These are phyloP conservation scores for Alternaria hordeiaustralica DNA, from an alignment of 2,329 filamentous ascomycete genomes.

Conservation along the genomic window DNA sequence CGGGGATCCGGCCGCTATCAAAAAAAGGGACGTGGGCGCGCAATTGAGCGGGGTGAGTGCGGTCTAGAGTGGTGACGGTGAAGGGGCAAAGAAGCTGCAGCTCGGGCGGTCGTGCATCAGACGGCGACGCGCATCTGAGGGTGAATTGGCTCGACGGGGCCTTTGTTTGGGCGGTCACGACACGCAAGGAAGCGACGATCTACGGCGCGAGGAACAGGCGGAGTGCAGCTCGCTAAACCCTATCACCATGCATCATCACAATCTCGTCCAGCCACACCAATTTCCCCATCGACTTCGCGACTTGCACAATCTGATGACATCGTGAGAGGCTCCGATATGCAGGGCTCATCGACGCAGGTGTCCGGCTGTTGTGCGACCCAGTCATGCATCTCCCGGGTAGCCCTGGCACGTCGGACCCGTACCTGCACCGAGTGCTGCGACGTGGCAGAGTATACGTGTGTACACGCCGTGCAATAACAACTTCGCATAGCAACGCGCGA, in stretches of 20 bases:
- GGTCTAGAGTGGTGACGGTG: neutral
- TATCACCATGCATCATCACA: slow-evolving; percentile 22
- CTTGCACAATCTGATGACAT: neutral
- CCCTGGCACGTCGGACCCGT: neutral
- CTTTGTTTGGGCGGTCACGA: slow-evolving; percentile 19
- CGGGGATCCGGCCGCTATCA: slow-evolving; percentile 10
- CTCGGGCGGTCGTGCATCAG: slow-evolving; percentile 9
- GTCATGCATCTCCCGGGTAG: slow-evolving; percentile 3
- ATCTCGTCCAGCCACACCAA: slow-evolving; percentile 11
- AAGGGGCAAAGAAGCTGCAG: slow-evolving; percentile 11
- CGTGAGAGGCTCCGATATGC: neutral
- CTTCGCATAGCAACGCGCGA: neutral
- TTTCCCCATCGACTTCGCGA: neutral
- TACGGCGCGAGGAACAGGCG: slow-evolving; percentile 21
- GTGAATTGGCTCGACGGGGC: slow-evolving; percentile 12
- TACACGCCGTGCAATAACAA: slow-evolving; percentile 2
- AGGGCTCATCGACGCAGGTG: slow-evolving; percentile 7
- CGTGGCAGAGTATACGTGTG: slow-evolving; percentile 6
- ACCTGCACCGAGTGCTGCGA: slow-evolving; percentile 7
- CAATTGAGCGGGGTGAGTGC: slow-evolving; percentile 8
- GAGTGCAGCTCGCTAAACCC: slow-evolving; percentile 16
- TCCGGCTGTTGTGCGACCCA: slow-evolving; percentile 7
- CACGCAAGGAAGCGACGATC: slow-evolving; percentile 19
- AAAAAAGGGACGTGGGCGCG: slow-evolving; percentile 2
- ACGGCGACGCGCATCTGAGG: slow-evolving; percentile 13